Evolutionary conservation across 2,329 filamentous ascomycete genomes (phyloP), one percentile per base, ranked within the genome.

Genomic region (Lecanicillium sp.): DNA sequence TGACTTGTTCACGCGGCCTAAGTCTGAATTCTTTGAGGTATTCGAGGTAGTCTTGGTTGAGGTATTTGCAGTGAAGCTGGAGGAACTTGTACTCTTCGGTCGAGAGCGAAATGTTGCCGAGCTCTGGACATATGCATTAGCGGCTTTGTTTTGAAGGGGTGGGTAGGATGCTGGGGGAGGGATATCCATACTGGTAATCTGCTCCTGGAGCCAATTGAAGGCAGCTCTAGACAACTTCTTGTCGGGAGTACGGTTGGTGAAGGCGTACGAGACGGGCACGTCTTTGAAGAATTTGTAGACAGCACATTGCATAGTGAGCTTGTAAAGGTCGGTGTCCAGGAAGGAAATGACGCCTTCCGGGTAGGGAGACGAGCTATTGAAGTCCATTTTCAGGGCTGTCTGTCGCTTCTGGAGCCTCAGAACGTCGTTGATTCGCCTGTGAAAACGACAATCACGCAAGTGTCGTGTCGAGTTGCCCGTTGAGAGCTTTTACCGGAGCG

Each of bases 251-350:
- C 92, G 84, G 59, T 98, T 98, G 37, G 88, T 97, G 65, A 94
- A 96, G 43, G 84, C 79, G 57, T 97, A 98, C 3, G 86, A 88
- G 42, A 97, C 92, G 32, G 81, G 76, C 52, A 79, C 68, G 42
- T 89, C 72, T 25, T 83, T 83, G 61, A 94, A 97, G 68, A 89
- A 94, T 62, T 94, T 94, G 50, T 94, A 75, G 48, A 97, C 83
- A 45, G 88, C 88, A 58, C 86, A 95, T 81, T 98, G 92, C 92
- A 98, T 98, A 15, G 92, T 98, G 62, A 98, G 66, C 65, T 98
- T 98, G 76, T 96, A 98, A 44, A 98, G 57, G 50, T 82, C 78
- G 13, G 84, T 90, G 56, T 92, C 86, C 39, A 92, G 71, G 56
- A 92, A 83, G 55, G 85, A 90, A 54, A 80, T 84, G 56, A 90